A percentile compares a stretch with the other conserved stretches of the same genome.
phyloP scores from a whole-genome alignment of 2,329 filamentous ascomycete genomes.

The Colletotrichum sp. region DNA sequence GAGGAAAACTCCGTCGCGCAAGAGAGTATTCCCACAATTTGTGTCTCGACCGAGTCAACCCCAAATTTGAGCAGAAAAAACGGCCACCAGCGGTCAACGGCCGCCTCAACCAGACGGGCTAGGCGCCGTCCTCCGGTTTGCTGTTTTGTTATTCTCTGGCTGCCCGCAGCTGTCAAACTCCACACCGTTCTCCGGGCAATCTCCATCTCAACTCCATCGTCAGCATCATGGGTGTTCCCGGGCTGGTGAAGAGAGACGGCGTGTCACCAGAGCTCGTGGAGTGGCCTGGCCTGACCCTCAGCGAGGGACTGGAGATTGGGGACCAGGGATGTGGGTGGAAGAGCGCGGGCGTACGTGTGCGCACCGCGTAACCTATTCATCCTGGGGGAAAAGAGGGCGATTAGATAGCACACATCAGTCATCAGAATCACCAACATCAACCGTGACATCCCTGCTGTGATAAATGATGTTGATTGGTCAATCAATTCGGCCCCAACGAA shows the following conservation, averaged over 20 bases:
- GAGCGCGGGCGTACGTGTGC: neutral
- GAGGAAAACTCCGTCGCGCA: neutral
- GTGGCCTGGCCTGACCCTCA: neutral
- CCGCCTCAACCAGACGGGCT: neutral
- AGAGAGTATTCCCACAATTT: neutral
- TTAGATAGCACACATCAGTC: neutral
- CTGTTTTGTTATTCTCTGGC: neutral
- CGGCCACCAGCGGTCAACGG: neutral
- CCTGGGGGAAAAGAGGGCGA: neutral
- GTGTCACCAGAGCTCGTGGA: neutral
- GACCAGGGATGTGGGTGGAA: neutral
- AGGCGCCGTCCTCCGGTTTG: neutral
- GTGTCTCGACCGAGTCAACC: neutral
- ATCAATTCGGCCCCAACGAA: neutral
- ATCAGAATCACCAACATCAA: neutral
- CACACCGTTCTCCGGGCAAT: conserved; percentile 7
- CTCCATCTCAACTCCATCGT: neutral
- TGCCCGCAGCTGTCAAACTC: neutral
- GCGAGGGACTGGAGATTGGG: neutral
- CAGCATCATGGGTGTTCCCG: neutral
- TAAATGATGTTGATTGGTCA: neutral
- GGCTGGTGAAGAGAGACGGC: neutral
- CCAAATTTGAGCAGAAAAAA: neutral
- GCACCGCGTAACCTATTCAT: neutral
- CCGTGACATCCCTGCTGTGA: neutral